Percentiles rank a stretch among this genome's conserved stretches.
Conservation (phyloP, 202 grass and related monocot genomes). For the Eragrostis tef region DNA sequence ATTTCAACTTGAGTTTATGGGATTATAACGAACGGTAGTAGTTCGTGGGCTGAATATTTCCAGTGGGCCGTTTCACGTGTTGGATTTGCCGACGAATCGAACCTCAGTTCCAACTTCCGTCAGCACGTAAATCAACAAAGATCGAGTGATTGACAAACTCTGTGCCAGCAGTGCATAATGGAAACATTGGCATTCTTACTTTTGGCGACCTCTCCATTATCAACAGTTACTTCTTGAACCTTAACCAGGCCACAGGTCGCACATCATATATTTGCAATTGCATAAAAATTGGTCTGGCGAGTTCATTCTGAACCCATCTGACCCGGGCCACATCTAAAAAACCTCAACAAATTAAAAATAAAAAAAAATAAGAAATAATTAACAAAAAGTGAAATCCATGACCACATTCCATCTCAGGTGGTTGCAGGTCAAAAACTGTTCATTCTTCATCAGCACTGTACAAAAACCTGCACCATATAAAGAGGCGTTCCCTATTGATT, state of each 20-base stretch:
- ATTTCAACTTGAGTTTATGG: no score
- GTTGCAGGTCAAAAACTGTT: neutral
- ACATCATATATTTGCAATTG: neutral
- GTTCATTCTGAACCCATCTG: neutral
- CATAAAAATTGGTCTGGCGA: neutral
- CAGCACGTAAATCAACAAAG: neutral
- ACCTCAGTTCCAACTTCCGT: neutral
- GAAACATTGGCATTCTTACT: neutral
- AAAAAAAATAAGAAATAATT: neutral
- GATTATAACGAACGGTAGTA: neutral
- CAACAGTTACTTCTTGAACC: neutral
- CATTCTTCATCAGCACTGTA: conserved; percentile 27
- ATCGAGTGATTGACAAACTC: neutral
- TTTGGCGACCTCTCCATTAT: neutral
- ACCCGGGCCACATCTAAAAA: conserved; percentile 8
- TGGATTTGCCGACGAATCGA: neutral
- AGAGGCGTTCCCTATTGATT: neutral
- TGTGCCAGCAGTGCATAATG: neutral
- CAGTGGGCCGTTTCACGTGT: neutral
- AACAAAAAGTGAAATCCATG: no score
- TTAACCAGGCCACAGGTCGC: neutral
- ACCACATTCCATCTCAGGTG: no score
- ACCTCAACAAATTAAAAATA: neutral
- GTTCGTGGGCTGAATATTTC: conserved; percentile 6
- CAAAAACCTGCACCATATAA: neutral